Evolutionary conservation across 2,329 filamentous ascomycete genomes (phyloP), one percentile per base, ranked within the genome.

Genomic region (Hymenoscyphus fraxineus): DNA sequence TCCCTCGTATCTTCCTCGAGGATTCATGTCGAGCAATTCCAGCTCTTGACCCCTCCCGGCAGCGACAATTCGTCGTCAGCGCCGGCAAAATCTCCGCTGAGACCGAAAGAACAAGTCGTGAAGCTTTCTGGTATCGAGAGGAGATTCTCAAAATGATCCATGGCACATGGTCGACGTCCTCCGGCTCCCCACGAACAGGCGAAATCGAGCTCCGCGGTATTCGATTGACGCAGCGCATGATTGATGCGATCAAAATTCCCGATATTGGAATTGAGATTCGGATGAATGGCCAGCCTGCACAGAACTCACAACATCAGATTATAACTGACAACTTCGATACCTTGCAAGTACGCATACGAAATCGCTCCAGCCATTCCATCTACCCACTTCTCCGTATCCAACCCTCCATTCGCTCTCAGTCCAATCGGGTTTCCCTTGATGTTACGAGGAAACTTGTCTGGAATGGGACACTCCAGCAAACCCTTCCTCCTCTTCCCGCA

Each of bases 71-170:
- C 72, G 91, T 97, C 38, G 91, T 97, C 55, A 95, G 90, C 76
- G 85, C 88, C 16, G 88, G 86, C 73, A 91, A 91, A 71, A 86
- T 93, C 63, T 88, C 90, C 0, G 90, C 92, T 0, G 92, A 95
- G 68, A 85, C 84, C 55, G 93, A 97, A 77, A 85, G 90, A 40
- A 85, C 87, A 13, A 89, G 84, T 66, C 83, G 93, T 60, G 92
- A 97, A 77, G 87, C 88, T 0, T 97, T 97, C 75, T 97, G 93
- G 93, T 97, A 92, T 76, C 86, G 93, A 16, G 91, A 96, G 75
- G 87, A 86, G 73, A 83, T 97, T 1, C 82, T 97, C 2, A 88
- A 89, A 65, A 81, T 82, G 54, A 78, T 97, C 10, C 82, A 82
- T 32, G 92, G 89, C 0, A 85, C 82, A 0, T 97, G 93, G 93